phyloP scores from a whole-genome alignment of 257 asterid genomes.

The Scutellaria galericulata region DNA sequence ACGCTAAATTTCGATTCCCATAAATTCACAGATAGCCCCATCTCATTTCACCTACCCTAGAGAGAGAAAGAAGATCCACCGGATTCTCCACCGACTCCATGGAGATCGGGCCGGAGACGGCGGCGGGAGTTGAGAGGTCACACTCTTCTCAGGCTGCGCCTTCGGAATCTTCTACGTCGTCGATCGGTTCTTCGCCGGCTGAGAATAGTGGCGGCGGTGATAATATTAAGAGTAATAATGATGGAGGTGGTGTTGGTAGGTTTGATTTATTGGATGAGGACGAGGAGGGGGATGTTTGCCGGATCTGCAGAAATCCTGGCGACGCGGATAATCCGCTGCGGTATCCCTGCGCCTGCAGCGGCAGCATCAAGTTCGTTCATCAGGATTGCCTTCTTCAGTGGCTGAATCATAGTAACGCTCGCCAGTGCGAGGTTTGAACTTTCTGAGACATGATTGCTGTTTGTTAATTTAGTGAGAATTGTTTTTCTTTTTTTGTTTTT shows the following conservation, averaged over 20 bases:
- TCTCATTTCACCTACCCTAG: slow-evolving; percentile 47
- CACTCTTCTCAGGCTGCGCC: slow-evolving; percentile 46
- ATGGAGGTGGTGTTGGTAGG: slow-evolving; percentile 40
- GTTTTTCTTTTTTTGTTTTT: slow-evolving; percentile 8
- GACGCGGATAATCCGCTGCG: slow-evolving; percentile 89
- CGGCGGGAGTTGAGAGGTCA: slow-evolving; percentile 45
- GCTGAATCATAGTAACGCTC: slow-evolving; percentile 98
- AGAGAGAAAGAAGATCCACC: slow-evolving; percentile 46
- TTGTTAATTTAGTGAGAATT: slow-evolving; percentile 8
- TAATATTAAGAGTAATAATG: slow-evolving; percentile 24
- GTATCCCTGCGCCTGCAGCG: slow-evolving; percentile 98
- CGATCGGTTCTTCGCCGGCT: slow-evolving; percentile 52
- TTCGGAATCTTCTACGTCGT: slow-evolving; percentile 45
- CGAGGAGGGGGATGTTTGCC: slow-evolving; percentile 94
- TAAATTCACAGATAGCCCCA: slow-evolving; percentile 24
- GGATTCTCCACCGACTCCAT: slow-evolving; percentile 53
- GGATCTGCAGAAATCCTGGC: slow-evolving; percentile 97
- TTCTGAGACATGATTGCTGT: background rate
- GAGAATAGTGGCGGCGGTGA: slow-evolving; percentile 40
- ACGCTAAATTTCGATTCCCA: slow-evolving; percentile 1
- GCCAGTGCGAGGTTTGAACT: slow-evolving; percentile 90
- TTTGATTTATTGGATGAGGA: slow-evolving; percentile 76
- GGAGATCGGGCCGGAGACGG: slow-evolving; percentile 87
- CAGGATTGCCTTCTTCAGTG: slow-evolving; percentile 98
- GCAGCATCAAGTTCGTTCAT: slow-evolving; percentile 94